phyloP scores from a whole-genome alignment of 2,329 filamentous ascomycete species.

The Neofusicoccum sp. region DNA sequence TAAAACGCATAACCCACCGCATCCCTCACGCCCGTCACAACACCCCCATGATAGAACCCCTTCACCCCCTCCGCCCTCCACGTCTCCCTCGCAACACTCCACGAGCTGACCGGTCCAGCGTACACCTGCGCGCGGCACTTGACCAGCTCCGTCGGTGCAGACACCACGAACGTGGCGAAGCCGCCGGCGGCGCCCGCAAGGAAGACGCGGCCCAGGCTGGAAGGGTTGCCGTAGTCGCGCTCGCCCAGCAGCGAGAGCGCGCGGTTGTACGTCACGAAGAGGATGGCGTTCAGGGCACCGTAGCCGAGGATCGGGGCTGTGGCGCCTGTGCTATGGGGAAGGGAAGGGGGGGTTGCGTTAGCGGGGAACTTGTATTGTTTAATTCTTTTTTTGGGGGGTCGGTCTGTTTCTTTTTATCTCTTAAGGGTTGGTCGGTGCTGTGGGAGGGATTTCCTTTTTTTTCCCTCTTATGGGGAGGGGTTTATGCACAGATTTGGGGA shows the following conservation, averaged over 20 bases:
- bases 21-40: conserved; percentile 80
- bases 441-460: no score
- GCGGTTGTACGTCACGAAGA: conserved; percentile 90
- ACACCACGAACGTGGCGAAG: conserved; percentile 81
- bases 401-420: background rate
- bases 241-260: conserved; percentile 65
- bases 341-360: conserved; percentile 24
- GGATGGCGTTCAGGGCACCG: conserved; percentile 84
- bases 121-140: conserved; percentile 85
- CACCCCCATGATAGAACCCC: conserved; percentile 80
- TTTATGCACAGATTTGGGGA: no score
- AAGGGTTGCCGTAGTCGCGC: conserved; percentile 28
- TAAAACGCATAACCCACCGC: conserved; percentile 96
- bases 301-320: conserved; percentile 88
- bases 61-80: conserved; percentile 61
- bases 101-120: conserved; percentile 51
- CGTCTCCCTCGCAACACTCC: conserved; percentile 65
- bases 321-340: conserved; percentile 56
- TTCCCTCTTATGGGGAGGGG: no score
- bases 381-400: background rate
- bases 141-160: conserved; percentile 85
- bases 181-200: conserved; percentile 79
- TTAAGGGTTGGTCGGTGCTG: background rate
- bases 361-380: background rate
- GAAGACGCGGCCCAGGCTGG: conserved; percentile 67